Base-by-base conservation (phyloP, 345 rosid species). In the Pelargonium nanum region DNA sequence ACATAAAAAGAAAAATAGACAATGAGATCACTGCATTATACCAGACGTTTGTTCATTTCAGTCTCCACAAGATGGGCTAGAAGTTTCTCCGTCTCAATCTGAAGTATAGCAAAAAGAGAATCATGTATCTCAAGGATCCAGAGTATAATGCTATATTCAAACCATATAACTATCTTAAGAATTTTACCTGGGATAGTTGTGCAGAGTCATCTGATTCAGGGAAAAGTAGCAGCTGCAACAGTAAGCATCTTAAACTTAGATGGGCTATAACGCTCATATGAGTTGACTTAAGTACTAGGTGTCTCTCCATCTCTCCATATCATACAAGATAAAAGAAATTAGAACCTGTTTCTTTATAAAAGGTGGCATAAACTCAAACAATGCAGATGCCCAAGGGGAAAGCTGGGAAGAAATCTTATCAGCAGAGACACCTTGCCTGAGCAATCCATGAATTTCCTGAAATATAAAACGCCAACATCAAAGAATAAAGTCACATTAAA, bases 131-230 rank as follows among this genome's bases (percentile, higher is more conserved):
- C 48, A 40, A 40, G 48, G 48, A 40, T 40, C 16, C 48, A 40
- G 6, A 40, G 16, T 40, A 17, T 40, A 40, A 40, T 40, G 48
- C 48, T 40, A 10, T 9, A 17, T 17, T 2, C 15, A 40, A 40
- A 40, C 3, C 48, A 40, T 40, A 40, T 40, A 40, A 40, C 10
- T 40, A 40, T 40, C 16, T 40, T 12, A 6, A 40, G 0, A 59
- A 40, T 65, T 26, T 68, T 75, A 93, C 99, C 92, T 93, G 99
- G 66, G 99, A 93, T 69, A 93, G 65, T 80, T 90, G 99, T 21
- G 99, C 99, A 65, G 99, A 90, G 76, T 93, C 97, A 78, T 93
- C 99, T 62, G 99, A 93, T 73, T 90, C 99, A 15, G 97, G 96
- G 60, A 64, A 69, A 58, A 93, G 97, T 58, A 93, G 96, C 70